Conservation (phyloP, 768 basidiomycete genomes). For the Boletus pseudopeckii region DNA sequence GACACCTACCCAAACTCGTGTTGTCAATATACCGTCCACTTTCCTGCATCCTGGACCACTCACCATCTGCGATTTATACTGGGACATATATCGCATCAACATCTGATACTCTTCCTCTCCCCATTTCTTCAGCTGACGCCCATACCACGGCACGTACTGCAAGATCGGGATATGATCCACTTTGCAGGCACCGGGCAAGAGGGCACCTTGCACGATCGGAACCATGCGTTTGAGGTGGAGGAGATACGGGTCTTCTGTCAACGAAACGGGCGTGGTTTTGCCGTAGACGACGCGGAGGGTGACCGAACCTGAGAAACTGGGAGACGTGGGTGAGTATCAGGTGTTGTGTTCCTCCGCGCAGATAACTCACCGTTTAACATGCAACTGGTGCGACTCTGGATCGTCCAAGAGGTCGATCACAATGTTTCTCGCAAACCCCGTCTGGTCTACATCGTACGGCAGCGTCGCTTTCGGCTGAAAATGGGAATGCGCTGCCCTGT, state of each 20-base stretch:
- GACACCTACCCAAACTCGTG: conserved; percentile 3
- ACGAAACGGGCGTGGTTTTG: conserved; percentile 17
- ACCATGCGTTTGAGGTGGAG: conserved; percentile 30
- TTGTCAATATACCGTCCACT: neutral
- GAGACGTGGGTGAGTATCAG: neutral
- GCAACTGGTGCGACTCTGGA: conserved; percentile 21
- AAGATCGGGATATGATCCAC: conserved; percentile 38
- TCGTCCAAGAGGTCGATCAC: conserved; percentile 23
- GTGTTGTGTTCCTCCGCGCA: too few relatives aligned
- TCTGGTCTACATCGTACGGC: conserved; percentile 46
- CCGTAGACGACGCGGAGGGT: conserved; percentile 30
- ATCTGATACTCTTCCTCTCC: conserved; percentile 51
- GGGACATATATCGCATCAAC: conserved; percentile 45
- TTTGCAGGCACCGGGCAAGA: conserved; percentile 31
- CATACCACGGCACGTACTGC: conserved; percentile 58
- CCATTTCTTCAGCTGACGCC: conserved; percentile 49
- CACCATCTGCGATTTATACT: conserved; percentile 45
- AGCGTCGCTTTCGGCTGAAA: conserved; percentile 48
- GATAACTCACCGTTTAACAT: conserved; percentile 36
- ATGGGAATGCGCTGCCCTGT: conserved; percentile 50
- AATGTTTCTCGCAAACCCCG: conserved; percentile 30
- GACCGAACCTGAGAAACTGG: conserved; percentile 27
- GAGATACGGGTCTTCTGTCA: conserved; percentile 20
- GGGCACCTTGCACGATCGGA: conserved; percentile 28
- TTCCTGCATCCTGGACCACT: neutral